A percentile compares a stretch with the other conserved stretches of the same genome.
These are phyloP conservation scores for Aspergillus coremiiformis DNA, from an alignment of 495 filamentous ascomycete genomes.

Conservation along the genomic window DNA sequence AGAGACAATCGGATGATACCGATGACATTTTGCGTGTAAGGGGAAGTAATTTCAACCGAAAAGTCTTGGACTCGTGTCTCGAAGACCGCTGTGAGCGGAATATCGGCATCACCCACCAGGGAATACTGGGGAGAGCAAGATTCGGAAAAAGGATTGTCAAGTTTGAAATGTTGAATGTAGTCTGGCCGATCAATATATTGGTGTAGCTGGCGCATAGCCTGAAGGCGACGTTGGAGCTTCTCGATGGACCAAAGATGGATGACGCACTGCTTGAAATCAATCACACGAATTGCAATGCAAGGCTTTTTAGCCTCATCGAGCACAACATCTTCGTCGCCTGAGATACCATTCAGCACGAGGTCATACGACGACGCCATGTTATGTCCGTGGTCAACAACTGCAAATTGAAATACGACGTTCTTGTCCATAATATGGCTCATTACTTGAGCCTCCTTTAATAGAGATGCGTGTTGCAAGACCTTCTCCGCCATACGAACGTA, in stretches of 20 bases:
- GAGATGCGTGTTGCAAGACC: constrained; percentile 76
- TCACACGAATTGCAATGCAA: constrained; percentile 82
- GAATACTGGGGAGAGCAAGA: constrained; percentile 85
- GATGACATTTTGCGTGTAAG: constrained; percentile 83
- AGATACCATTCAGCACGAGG: constrained; percentile 86
- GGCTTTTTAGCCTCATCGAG: constrained; percentile 81
- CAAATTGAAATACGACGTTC: constrained; percentile 90
- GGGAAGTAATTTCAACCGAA: constrained; percentile 77
- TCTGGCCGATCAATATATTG: constrained; percentile 94
- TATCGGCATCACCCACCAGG: constrained; percentile 86
- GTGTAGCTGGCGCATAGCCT: constrained; percentile 91
- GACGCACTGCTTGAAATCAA: constrained; percentile 82
- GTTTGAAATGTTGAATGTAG: constrained; percentile 63
- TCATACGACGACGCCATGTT: constrained; percentile 89
- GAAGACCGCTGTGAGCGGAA: constrained; percentile 89
- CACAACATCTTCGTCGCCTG: constrained; percentile 77
- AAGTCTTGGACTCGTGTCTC: constrained; percentile 95
- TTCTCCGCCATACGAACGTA: constrained; percentile 95
- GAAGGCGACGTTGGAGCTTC: constrained; percentile 80
- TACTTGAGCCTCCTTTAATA: constrained; percentile 90
- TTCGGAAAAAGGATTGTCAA: constrained; percentile 75
- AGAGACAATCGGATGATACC: constrained; percentile 86
- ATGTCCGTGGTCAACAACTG: constrained; percentile 82
- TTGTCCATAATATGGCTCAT: constrained; percentile 98
- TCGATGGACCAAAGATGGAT: constrained; percentile 92